These are phyloP conservation scores for Bruguiera parviflora DNA, from an alignment of 345 rosid species.

Conservation along the genomic window DNA sequence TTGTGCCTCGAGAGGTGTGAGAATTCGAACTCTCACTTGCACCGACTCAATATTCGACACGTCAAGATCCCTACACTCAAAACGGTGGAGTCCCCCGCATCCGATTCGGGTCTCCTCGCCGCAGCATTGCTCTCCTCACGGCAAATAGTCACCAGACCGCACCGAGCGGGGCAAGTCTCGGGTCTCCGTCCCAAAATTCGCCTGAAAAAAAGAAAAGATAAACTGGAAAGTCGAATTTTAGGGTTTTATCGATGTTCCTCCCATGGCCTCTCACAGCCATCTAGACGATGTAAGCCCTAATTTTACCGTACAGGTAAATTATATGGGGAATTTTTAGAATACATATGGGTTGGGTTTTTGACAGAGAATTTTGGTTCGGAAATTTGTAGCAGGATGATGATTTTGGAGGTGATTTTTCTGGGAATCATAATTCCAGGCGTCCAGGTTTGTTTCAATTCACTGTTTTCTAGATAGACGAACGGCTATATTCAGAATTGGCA, in stretches of 20 bases:
- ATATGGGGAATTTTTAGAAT: background rate
- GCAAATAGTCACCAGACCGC: too few species aligned
- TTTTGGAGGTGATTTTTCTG: slow-evolving; percentile 80
- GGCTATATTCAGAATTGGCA: background rate
- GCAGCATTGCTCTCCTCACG: too few species aligned
- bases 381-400: slow-evolving; percentile 59
- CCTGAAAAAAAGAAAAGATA: too few species aligned
- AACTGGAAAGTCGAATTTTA: background rate
- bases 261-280: slow-evolving; percentile 51
- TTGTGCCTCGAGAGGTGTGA: too few species aligned
- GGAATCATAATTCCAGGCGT: slow-evolving; percentile 39
- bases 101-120: background rate
- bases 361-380: background rate
- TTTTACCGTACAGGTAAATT: background rate
- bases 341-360: background rate
- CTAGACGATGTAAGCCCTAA: slow-evolving; percentile 51
- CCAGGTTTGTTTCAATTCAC: slow-evolving; percentile 41
- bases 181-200: too few species aligned
- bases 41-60: background rate
- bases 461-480: background rate
- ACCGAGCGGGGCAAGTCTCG: too few species aligned
- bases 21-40: background rate
- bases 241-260: background rate
- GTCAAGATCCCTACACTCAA: background rate
- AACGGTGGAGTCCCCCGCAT: background rate